Percentiles rank a stretch among this genome's conserved stretches.
Evolutionary conservation across 163 green algal species (phyloP).

Genomic region (Scenedesmus sp.): DNA sequence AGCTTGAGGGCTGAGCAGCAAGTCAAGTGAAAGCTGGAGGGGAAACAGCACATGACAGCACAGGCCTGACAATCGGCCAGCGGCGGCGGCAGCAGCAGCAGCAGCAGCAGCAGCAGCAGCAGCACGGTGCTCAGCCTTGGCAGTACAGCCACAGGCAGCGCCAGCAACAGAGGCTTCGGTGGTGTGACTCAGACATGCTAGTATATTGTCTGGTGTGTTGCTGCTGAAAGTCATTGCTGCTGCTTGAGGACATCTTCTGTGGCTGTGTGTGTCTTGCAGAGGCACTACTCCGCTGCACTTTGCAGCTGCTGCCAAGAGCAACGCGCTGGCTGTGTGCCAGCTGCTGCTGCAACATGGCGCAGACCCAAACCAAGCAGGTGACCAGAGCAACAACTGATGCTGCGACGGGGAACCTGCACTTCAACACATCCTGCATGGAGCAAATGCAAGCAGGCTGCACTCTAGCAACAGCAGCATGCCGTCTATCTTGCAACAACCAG

Average conservation of each 20-base stretch:
- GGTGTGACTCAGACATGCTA: background rate
- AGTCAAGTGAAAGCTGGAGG: background rate
- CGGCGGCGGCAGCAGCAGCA: background rate
- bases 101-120: background rate
- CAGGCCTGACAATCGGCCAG: background rate
- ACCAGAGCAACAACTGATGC: background rate
- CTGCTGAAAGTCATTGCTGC: background rate
- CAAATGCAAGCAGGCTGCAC: background rate
- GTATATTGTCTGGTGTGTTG: too few species aligned
- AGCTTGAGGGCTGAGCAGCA: too few species aligned
- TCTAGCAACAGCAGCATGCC: too few species aligned
- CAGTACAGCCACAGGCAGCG: background rate
- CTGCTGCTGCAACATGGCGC: slow-evolving; percentile 69
- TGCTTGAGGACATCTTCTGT: background rate
- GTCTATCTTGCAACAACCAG: too few species aligned
- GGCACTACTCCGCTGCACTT: slow-evolving; percentile 78
- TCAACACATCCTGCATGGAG: background rate
- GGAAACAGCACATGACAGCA: background rate
- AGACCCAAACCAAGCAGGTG: slow-evolving; percentile 52
- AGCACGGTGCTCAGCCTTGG: background rate
- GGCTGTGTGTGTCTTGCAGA: slow-evolving; percentile 24
- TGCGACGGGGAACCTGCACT: background rate
- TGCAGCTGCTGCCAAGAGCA: slow-evolving; percentile 70
- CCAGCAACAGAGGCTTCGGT: background rate
- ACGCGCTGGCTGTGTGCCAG: slow-evolving; percentile 54